Evolutionary conservation across 2,329 filamentous ascomycete species (phyloP).

Genomic region (Venturia aucupariae): DNA sequence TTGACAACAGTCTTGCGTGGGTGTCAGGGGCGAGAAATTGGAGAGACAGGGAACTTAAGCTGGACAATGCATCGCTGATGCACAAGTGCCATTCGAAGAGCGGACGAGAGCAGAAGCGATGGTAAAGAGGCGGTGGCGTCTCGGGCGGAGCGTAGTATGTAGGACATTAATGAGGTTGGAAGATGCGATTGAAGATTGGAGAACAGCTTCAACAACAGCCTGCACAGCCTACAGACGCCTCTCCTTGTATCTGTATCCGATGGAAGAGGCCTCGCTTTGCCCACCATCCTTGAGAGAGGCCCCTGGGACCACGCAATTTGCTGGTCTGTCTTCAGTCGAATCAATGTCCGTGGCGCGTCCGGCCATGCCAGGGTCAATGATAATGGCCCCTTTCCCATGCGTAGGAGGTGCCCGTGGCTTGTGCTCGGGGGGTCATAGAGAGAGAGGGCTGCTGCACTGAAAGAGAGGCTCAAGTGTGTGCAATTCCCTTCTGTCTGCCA

Average conservation of each 20-base stretch:
- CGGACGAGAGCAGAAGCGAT: not conserved
- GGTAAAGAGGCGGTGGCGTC: not conserved
- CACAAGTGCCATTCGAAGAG: not conserved
- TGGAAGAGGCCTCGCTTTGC: not conserved
- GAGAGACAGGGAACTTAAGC: slow-evolving; percentile 3
- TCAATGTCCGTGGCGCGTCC: slow-evolving; percentile 1
- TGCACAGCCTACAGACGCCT: not conserved
- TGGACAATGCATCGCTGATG: not conserved
- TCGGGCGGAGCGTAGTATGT: not conserved
- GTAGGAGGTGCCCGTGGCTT: not conserved
- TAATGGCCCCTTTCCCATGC: slow-evolving; percentile 4
- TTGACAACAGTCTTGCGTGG: not conserved
- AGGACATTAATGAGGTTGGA: not conserved
- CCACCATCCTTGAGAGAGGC: not conserved
- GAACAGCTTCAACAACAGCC: not conserved
- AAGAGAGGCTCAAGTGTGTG: not conserved
- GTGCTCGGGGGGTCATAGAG: not conserved
- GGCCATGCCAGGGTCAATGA: not conserved
- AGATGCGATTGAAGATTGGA: not conserved
- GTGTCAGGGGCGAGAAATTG: not conserved
- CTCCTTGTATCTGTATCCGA: not conserved
- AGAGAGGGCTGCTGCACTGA: not conserved
- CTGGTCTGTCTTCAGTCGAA: slow-evolving; percentile 7
- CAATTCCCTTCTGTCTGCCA: not conserved
- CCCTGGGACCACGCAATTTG: slow-evolving; percentile 2